phyloP scores from a whole-genome alignment of 73 alveolate genomes.

The Durusdinium trenchii region DNA sequence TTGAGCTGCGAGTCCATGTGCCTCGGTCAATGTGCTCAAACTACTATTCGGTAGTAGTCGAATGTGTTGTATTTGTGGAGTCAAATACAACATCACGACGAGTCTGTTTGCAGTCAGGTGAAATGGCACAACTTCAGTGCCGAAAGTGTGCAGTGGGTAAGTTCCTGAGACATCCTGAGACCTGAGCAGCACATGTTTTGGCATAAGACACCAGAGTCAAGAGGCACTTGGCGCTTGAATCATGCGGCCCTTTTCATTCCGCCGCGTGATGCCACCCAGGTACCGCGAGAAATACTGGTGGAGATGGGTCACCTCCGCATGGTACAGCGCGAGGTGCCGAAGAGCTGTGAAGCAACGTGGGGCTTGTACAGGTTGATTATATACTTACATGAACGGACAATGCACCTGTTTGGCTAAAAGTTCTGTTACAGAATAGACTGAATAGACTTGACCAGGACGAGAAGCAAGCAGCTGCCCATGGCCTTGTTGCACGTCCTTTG shows the following conservation, averaged over 20 bases:
- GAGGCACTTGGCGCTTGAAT: no score
- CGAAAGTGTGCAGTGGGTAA: constrained; percentile 73
- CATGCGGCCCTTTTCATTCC: no score
- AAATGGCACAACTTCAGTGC: constrained; percentile 85
- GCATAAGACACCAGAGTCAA: no score
- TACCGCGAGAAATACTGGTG: constrained; percentile 74
- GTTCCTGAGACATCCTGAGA: neutral
- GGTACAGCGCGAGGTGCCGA: constrained; percentile 78
- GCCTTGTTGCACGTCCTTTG: constrained; percentile 68
- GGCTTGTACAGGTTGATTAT: neutral
- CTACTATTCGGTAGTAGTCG: no score
- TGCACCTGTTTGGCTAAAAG: neutral
- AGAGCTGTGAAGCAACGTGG: neutral
- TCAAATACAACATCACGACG: no score
- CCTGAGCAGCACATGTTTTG: no score
- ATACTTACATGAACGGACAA: neutral
- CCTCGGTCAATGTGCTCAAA: no score
- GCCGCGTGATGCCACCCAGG: no score
- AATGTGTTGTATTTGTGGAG: no score
- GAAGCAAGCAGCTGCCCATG: constrained; percentile 93
- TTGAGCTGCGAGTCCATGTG: neutral
- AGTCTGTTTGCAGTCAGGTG: no score
- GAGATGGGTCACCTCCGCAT: constrained; percentile 93
- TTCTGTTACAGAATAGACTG: neutral
- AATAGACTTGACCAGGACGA: constrained; percentile 36